Percentiles rank a stretch among this genome's conserved stretches.
Conservation (phyloP, 2,329 filamentous ascomycete species). For the Plenodomus tracheiphilus region DNA sequence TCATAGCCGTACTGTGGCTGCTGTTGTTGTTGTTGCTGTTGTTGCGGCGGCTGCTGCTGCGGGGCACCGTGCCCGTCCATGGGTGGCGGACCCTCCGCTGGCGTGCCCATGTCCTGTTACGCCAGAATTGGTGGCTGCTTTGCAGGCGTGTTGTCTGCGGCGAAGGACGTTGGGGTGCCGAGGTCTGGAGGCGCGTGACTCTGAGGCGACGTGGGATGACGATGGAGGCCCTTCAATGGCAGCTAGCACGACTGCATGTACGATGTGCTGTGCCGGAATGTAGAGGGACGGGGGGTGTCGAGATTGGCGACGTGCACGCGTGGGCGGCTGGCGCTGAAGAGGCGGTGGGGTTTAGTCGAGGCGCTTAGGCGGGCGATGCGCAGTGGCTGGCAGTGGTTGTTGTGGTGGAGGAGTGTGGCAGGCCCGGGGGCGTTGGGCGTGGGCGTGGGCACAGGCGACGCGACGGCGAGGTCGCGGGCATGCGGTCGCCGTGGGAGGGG, state of each 20-base stretch:
- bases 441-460: not conserved
- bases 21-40: not conserved
- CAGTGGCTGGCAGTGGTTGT: conserved; percentile 16
- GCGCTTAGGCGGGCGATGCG: conserved; percentile 13
- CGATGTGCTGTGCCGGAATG: not conserved
- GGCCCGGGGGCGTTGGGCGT: too few species aligned
- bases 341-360: conserved; percentile 12
- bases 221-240: conserved; percentile 1
- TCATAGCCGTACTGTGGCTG: conserved; percentile 30
- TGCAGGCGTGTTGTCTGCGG: conserved; percentile 4
- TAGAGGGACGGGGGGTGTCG: not conserved
- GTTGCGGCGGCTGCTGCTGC: conserved; percentile 2
- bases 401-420: not conserved
- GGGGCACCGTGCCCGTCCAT: conserved; percentile 36
- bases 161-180: conserved; percentile 10
- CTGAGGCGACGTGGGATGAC: conserved; percentile 4
- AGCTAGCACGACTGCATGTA: conserved; percentile 3
- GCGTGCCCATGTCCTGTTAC: conserved; percentile 38
- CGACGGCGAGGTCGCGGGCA: conserved; percentile 2
- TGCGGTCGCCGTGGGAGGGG: conserved; percentile 13
- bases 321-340: conserved; percentile 1
- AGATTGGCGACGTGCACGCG: conserved; percentile 1
- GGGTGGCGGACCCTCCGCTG: conserved; percentile 40
- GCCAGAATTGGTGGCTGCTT: conserved; percentile 23
- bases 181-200: conserved; percentile 10